Conservation (phyloP, 768 basidiomycete species). For the Boletellus emodensis region DNA sequence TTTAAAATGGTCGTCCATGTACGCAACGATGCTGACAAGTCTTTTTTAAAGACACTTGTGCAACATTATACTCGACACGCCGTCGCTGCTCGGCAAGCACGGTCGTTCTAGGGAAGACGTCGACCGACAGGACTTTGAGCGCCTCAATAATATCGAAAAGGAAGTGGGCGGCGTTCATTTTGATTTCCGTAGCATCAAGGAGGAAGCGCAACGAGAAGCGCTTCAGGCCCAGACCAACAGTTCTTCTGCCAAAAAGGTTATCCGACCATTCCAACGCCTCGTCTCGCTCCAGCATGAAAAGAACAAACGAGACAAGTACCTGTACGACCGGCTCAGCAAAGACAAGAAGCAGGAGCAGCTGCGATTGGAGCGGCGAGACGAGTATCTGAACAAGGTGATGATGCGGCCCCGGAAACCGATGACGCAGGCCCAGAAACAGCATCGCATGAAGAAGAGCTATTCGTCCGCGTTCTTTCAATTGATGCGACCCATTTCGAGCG, state of each 20-base stretch:
- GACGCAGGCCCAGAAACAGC: conserved; percentile 59
- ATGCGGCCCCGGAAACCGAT: conserved; percentile 58
- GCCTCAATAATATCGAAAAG: conserved; percentile 71
- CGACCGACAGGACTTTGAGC: conserved; percentile 67
- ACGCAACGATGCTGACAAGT: conserved; percentile 8
- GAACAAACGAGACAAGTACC: conserved; percentile 67
- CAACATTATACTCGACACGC: conserved; percentile 56
- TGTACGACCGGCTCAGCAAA: conserved; percentile 65
- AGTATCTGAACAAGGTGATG: conserved; percentile 69
- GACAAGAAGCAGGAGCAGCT: conserved; percentile 76
- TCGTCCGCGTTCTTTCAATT: conserved; percentile 75
- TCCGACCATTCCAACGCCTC: conserved; percentile 64
- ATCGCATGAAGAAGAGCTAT: conserved; percentile 86
- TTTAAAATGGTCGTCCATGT: neutral
- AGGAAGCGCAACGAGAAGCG: conserved; percentile 70
- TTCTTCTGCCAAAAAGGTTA: conserved; percentile 48
- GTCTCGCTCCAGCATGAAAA: conserved; percentile 74
- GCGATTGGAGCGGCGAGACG: conserved; percentile 68
- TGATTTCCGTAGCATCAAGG: conserved; percentile 68
- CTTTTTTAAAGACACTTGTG: conserved; percentile 52
- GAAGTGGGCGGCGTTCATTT: conserved; percentile 60
- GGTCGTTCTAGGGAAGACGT: conserved; percentile 50
- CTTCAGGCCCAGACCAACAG: conserved; percentile 40
- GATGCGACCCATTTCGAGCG: conserved; percentile 87
- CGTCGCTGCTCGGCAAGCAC: conserved; percentile 40